Evolutionary conservation across 257 asterid species (phyloP).

Genomic region (Eustoma russellianum): DNA sequence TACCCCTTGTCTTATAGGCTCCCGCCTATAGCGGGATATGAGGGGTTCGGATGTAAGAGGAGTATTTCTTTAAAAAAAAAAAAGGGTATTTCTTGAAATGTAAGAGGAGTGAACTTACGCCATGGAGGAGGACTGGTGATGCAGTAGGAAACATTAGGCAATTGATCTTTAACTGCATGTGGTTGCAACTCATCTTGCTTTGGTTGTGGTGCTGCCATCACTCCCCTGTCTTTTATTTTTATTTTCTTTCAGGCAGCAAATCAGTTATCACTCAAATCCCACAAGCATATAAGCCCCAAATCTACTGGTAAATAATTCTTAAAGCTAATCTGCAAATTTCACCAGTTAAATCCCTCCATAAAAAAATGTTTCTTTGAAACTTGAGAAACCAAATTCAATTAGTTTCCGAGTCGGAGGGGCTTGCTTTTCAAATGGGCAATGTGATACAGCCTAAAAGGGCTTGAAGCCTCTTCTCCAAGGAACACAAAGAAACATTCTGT

Average conservation of each 20-base stretch:
- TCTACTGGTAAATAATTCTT: not conserved
- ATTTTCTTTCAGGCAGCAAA: slow-evolving; percentile 6
- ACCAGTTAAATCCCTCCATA: no score
- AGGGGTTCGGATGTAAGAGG: no score
- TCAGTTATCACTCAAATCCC: not conserved
- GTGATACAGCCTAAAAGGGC: slow-evolving; percentile 10
- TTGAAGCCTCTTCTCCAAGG: slow-evolving; percentile 7
- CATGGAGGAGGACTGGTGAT: slow-evolving; percentile 94
- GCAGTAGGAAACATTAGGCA: slow-evolving; percentile 79
- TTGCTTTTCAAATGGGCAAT: slow-evolving; percentile 4
- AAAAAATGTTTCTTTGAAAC: not conserved
- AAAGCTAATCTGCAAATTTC: not conserved
- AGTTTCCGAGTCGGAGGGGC: no score
- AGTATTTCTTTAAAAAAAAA: not conserved
- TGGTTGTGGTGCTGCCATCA: slow-evolving; percentile 65
- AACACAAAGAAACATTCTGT: slow-evolving; percentile 1
- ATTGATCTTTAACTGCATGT: slow-evolving; percentile 83
- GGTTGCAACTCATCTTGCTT: slow-evolving; percentile 72
- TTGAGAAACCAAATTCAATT: not conserved
- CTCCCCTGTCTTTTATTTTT: slow-evolving; percentile 57
- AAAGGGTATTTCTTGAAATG: not conserved
- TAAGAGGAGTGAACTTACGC: slow-evolving; percentile 49
- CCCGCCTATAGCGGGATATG: no score
- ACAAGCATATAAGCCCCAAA: slow-evolving; percentile 2
- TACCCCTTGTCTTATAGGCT: no score